A percentile compares a stretch with the other conserved stretches of the same genome.
Evolutionary conservation across 805 yeast species (phyloP).

Genomic region (Spathaspora passalidarum): DNA sequence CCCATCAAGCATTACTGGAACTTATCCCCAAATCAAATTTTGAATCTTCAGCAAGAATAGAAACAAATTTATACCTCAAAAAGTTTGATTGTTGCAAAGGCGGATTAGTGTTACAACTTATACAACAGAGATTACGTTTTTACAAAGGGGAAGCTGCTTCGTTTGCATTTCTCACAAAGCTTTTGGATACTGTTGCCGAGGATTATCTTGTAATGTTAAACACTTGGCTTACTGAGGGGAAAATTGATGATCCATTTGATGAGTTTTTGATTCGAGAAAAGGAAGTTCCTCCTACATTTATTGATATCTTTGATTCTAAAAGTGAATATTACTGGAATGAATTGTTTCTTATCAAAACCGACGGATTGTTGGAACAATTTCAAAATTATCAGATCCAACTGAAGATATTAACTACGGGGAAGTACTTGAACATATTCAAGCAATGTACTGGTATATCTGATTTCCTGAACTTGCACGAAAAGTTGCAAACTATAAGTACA

Average conservation of each 20-base stretch:
- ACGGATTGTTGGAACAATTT: slow-evolving; percentile 72
- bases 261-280: slow-evolving; percentile 74
- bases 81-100: slow-evolving; percentile 67
- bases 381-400: slow-evolving; percentile 49
- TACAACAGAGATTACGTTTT: slow-evolving; percentile 55
- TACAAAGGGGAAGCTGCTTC: slow-evolving; percentile 66
- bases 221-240: slow-evolving; percentile 77
- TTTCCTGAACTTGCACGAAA: slow-evolving; percentile 25
- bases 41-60: neutral
- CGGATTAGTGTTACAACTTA: slow-evolving; percentile 62
- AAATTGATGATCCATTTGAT: slow-evolving; percentile 70
- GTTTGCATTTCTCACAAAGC: slow-evolving; percentile 44
- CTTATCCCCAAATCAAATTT: neutral
- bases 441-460: slow-evolving; percentile 53
- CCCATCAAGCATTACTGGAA: slow-evolving; percentile 12
- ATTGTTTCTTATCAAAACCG: slow-evolving; percentile 68
- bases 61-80: slow-evolving; percentile 14
- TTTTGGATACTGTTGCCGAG: slow-evolving; percentile 58
- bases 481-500: slow-evolving; percentile 23
- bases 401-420: slow-evolving; percentile 79
- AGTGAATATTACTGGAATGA: slow-evolving; percentile 72
- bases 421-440: slow-evolving; percentile 69
- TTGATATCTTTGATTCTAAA: slow-evolving; percentile 28
- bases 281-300: slow-evolving; percentile 22
- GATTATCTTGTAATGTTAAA: slow-evolving; percentile 69